phyloP scores from a whole-genome alignment of 2,329 filamentous ascomycete genomes.

The Tothia fuscella region DNA sequence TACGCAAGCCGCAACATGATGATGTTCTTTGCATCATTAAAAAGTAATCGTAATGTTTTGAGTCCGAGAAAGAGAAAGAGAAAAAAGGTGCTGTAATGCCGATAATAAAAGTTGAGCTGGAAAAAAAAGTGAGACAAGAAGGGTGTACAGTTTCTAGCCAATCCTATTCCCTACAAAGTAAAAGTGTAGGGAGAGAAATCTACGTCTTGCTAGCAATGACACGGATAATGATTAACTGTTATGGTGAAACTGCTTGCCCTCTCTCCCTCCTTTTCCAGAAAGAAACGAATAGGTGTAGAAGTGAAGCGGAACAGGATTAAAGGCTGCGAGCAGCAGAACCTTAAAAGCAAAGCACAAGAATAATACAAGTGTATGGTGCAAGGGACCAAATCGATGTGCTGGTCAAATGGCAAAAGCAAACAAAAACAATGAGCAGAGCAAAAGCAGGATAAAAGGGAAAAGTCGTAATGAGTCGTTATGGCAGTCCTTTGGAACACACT shows the following conservation, averaged over 20 bases:
- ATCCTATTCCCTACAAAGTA: not conserved
- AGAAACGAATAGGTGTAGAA: too few relatives aligned
- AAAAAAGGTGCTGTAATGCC: not conserved
- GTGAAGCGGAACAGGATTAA: too few relatives aligned
- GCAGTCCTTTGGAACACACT: not conserved
- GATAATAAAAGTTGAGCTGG: not conserved
- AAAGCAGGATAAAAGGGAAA: not conserved
- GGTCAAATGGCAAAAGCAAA: not conserved
- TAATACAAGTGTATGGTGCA: too few relatives aligned
- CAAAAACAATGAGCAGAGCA: not conserved
- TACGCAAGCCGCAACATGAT: too few relatives aligned
- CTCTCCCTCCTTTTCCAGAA: too few relatives aligned
- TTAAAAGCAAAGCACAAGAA: too few relatives aligned
- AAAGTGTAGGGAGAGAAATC: too few relatives aligned
- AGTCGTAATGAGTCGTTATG: not conserved
- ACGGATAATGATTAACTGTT: too few relatives aligned
- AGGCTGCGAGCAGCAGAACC: too few relatives aligned
- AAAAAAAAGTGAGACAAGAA: not conserved
- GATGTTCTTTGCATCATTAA: constrained; percentile 7
- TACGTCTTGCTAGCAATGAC: too few relatives aligned
- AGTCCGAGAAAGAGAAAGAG: not conserved
- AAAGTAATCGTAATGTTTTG: constrained; percentile 1
- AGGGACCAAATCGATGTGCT: not conserved
- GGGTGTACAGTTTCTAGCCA: not conserved
- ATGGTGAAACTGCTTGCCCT: too few relatives aligned